A percentile compares a stretch with the other conserved stretches of the same genome.
Evolutionary conservation across 176 grass and related monocot species (phyloP).

Genomic region (Aegilops bicornis): DNA sequence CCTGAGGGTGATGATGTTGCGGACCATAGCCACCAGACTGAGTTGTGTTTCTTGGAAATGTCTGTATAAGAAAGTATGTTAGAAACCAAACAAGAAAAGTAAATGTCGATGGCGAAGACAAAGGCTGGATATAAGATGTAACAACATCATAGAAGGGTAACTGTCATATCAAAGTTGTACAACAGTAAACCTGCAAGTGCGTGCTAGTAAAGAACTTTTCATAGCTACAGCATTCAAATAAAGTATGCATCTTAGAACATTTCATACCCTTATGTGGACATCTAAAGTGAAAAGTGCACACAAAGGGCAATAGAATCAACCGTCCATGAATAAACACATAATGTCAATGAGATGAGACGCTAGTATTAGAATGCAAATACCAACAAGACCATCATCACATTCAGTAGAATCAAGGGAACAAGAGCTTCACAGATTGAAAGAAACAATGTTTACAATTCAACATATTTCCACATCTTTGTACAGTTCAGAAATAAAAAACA

Average conservation of each 20-base stretch:
- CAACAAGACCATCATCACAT: slow-evolving; percentile 6
- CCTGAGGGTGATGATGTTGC: slow-evolving; percentile 51
- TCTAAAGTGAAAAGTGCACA: background rate
- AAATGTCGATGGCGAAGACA: background rate
- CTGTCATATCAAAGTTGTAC: background rate
- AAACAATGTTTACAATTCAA: slow-evolving; percentile 20
- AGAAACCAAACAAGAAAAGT: slow-evolving; percentile 26
- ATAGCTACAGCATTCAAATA: slow-evolving; percentile 18
- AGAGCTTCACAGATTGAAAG: background rate
- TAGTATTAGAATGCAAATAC: background rate
- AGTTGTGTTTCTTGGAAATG: slow-evolving; percentile 34
- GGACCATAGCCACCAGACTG: slow-evolving; percentile 58
- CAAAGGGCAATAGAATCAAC: background rate
- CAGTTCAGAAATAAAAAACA: slow-evolving; percentile 5
- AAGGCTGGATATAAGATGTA: slow-evolving; percentile 4
- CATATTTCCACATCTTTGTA: background rate
- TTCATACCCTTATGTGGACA: background rate
- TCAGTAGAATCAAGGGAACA: slow-evolving; percentile 16
- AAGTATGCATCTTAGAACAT: background rate
- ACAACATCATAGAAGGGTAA: background rate
- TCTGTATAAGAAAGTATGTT: slow-evolving; percentile 50
- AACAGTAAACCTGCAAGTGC: background rate
- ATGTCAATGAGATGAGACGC: background rate
- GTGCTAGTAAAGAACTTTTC: background rate
- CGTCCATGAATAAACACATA: slow-evolving; percentile 7